Evolutionary conservation across 2,329 filamentous ascomycete species (phyloP).

Genomic region (Verticillium zaregamsianum): DNA sequence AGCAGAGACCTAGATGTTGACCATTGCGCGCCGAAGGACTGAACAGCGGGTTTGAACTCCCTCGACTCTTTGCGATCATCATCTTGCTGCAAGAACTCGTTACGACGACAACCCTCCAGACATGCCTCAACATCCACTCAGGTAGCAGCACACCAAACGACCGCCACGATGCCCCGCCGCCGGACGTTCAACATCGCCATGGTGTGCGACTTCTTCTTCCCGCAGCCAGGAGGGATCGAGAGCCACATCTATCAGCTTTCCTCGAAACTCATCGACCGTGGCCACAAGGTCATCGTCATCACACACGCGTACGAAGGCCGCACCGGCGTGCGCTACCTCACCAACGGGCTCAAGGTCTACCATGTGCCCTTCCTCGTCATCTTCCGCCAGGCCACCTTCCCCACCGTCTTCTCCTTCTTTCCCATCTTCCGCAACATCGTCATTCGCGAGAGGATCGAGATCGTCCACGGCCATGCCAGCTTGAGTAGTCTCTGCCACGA

Average conservation of each 20-base stretch:
- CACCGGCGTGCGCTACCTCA: slow-evolving; percentile 89
- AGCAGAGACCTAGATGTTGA: not conserved
- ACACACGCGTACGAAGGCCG: slow-evolving; percentile 92
- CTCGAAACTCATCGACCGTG: slow-evolving; percentile 92
- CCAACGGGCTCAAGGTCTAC: slow-evolving; percentile 97
- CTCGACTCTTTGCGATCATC: not conserved
- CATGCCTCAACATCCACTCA: slow-evolving; percentile 2
- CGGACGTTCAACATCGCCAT: slow-evolving; percentile 71
- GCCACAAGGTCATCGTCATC: slow-evolving; percentile 96
- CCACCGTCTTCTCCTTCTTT: slow-evolving; percentile 97
- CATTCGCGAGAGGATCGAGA: slow-evolving; percentile 90
- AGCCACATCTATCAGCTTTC: slow-evolving; percentile 98
- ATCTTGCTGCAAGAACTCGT: not conserved
- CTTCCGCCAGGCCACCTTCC: slow-evolving; percentile 89
- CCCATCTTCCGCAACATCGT: slow-evolving; percentile 96
- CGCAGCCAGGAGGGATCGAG: slow-evolving; percentile 92
- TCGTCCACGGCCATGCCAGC: slow-evolving; percentile 95
- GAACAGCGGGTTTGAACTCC: not conserved
- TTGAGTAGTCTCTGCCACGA: slow-evolving; percentile 92
- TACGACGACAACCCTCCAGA: not conserved
- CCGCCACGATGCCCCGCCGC: slow-evolving; percentile 40
- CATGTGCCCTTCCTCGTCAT: slow-evolving; percentile 95
- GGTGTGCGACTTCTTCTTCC: slow-evolving; percentile 99
- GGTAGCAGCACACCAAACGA: not conserved
- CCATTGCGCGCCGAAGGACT: not conserved